Percentiles rank a stretch among this genome's conserved stretches.
Evolutionary conservation across 768 basidiomycete species (phyloP).

Genomic region (Terana coerulea): DNA sequence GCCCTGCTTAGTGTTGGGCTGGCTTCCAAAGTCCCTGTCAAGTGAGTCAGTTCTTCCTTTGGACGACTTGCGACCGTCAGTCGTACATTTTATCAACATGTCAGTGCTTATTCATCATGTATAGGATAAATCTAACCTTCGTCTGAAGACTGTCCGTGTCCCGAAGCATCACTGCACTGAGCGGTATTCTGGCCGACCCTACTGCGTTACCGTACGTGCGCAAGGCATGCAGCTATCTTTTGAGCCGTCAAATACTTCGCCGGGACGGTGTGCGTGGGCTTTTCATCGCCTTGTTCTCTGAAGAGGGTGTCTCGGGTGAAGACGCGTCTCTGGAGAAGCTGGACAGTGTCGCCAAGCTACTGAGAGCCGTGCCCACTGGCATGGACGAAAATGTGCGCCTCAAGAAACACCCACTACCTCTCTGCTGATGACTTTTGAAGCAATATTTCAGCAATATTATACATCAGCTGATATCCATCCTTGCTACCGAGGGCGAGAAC

Average conservation of each 20-base stretch:
- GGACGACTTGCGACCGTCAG: slow-evolving; percentile 45
- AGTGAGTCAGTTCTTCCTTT: slow-evolving; percentile 35
- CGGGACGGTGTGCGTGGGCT: slow-evolving; percentile 69
- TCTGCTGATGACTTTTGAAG: slow-evolving; percentile 33
- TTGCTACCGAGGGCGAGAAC: slow-evolving; percentile 33
- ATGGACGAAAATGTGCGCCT: slow-evolving; percentile 50
- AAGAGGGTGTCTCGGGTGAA: slow-evolving; percentile 44
- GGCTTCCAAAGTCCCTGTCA: slow-evolving; percentile 57
- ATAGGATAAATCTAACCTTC: not conserved
- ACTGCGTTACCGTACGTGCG: slow-evolving; percentile 48
- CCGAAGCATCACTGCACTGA: slow-evolving; percentile 63
- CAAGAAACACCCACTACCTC: not conserved
- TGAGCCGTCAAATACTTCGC: slow-evolving; percentile 68
- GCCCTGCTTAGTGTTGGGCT: slow-evolving; percentile 63
- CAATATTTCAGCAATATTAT: slow-evolving; percentile 55
- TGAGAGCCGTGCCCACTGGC: slow-evolving; percentile 58
- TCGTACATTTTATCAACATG: slow-evolving; percentile 59
- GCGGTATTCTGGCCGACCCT: slow-evolving; percentile 47
- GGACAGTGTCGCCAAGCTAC: slow-evolving; percentile 62
- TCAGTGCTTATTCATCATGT: slow-evolving; percentile 35
- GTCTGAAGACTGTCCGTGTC: slow-evolving; percentile 54
- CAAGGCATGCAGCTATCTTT: slow-evolving; percentile 55
- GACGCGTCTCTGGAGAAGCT: slow-evolving; percentile 64
- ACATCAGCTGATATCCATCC: slow-evolving; percentile 50
- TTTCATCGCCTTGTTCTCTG: slow-evolving; percentile 65